Evolutionary conservation across 305 asterid genomes (phyloP).

Genomic region (Ruellia speciosa): DNA sequence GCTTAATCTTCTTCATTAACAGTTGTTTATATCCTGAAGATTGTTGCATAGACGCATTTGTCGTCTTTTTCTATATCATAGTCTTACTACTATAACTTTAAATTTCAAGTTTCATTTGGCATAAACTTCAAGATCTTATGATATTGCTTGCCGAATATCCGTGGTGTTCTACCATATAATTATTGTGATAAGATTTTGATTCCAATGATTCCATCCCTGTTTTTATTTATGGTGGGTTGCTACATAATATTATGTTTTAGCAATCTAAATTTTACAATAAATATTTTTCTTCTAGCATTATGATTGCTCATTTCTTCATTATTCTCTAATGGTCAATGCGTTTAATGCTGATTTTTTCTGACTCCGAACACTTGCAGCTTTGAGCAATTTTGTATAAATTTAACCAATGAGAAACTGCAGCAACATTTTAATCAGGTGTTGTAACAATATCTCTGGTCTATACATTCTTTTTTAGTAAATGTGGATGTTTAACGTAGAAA

Average conservation of each 20-base stretch:
- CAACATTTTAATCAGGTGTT: slow-evolving; percentile 88
- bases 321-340: slow-evolving; percentile 12
- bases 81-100: slow-evolving; percentile 11
- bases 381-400: slow-evolving; percentile 83
- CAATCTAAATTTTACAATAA: background rate
- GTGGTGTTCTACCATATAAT: no score
- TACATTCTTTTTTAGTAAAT: slow-evolving; percentile 5
- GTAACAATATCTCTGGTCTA: slow-evolving; percentile 9
- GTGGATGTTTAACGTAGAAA: background rate
- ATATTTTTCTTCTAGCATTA: slow-evolving; percentile 2
- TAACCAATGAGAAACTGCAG: slow-evolving; percentile 86
- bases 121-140: slow-evolving; percentile 8
- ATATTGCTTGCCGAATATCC: background rate
- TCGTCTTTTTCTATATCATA: slow-evolving; percentile 15
- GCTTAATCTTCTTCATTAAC: slow-evolving; percentile 63
- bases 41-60: slow-evolving; percentile 25
- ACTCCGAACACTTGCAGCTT: slow-evolving; percentile 46
- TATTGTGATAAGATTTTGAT: no score
- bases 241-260: background rate
- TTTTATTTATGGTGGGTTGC: background rate
- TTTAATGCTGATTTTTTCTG: slow-evolving; percentile 17
- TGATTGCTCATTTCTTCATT: slow-evolving; percentile 1
- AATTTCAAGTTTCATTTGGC: background rate
- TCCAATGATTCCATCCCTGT: background rate
- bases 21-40: slow-evolving; percentile 32